These are phyloP conservation scores for Suillus hirtellus DNA, from an alignment of 768 basidiomycete genomes.

Conservation along the genomic window DNA sequence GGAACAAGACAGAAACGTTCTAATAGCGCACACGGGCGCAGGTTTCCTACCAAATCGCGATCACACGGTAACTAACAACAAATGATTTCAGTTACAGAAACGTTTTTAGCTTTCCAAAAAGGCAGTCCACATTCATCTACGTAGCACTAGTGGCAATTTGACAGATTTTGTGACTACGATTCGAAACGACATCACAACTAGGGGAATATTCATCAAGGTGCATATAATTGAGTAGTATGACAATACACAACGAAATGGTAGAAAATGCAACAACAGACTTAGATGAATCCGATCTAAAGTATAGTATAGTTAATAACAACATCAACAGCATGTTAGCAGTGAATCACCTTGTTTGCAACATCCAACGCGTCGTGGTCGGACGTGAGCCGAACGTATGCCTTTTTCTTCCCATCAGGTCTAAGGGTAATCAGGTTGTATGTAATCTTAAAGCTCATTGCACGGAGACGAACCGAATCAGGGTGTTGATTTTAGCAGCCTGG, in stretches of 20 bases:
- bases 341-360: conserved; percentile 90
- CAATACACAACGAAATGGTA: background rate
- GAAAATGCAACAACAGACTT: conserved; percentile 30
- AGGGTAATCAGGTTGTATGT: background rate
- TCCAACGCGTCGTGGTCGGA: conserved; percentile 96
- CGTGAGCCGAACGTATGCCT: conserved; percentile 96
- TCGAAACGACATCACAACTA: background rate
- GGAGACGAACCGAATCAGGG: conserved; percentile 82
- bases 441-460: background rate
- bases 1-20: conserved; percentile 16
- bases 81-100: background rate
- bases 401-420: conserved; percentile 98
- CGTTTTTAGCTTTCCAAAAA: background rate
- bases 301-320: background rate
- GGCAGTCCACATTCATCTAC: background rate
- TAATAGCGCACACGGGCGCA: too few species aligned
- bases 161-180: conserved; percentile 1
- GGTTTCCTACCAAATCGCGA: conserved; percentile 1
- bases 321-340: background rate
- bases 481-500: conserved; percentile 95
- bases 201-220: background rate
- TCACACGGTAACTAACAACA: conserved; percentile 21
- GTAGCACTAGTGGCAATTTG: background rate
- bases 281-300: conserved; percentile 90
- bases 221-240: conserved; percentile 16